phyloP scores from a whole-genome alignment of 129 eudicot genomes.

The Glebionis coronaria region DNA sequence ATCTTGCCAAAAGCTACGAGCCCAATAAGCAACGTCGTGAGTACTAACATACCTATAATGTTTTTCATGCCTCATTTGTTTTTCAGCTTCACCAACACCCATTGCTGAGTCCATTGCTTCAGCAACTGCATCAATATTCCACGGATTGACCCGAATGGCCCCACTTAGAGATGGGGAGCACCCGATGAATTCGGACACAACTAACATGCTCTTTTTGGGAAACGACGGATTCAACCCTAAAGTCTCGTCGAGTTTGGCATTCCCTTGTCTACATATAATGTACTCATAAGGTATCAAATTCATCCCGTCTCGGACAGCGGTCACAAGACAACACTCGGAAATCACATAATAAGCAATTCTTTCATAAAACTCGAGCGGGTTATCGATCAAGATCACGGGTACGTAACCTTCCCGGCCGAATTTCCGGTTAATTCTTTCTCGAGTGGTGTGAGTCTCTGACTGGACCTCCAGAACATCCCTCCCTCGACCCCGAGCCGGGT shows the following conservation, averaged over 20 bases:
- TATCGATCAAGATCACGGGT: conserved; percentile 73
- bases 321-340: conserved; percentile 91
- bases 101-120: conserved; percentile 88
- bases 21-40: conserved; percentile 92
- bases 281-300: conserved; percentile 86
- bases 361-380: conserved; percentile 76
- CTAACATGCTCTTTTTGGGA: conserved; percentile 88
- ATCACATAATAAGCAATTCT: conserved; percentile 76
- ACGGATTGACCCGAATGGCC: conserved; percentile 85
- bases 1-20: conserved; percentile 82
- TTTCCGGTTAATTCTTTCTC: conserved; percentile 53
- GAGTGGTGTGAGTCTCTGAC: conserved; percentile 63
- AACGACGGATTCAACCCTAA: conserved; percentile 47
- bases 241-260: conserved; percentile 50
- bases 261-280: conserved; percentile 74
- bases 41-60: conserved; percentile 80
- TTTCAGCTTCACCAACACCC: conserved; percentile 57
- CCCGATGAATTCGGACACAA: conserved; percentile 86
- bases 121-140: conserved; percentile 86
- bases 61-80: conserved; percentile 88
- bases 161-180: conserved; percentile 94
- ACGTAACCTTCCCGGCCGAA: conserved; percentile 59
- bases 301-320: conserved; percentile 94
- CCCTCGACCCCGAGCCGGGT: conserved; percentile 93
- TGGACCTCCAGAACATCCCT: conserved; percentile 81